Base-by-base conservation (phyloP, 1,284 basidiomycete species). In the Sphaerobolus stellatus region DNA sequence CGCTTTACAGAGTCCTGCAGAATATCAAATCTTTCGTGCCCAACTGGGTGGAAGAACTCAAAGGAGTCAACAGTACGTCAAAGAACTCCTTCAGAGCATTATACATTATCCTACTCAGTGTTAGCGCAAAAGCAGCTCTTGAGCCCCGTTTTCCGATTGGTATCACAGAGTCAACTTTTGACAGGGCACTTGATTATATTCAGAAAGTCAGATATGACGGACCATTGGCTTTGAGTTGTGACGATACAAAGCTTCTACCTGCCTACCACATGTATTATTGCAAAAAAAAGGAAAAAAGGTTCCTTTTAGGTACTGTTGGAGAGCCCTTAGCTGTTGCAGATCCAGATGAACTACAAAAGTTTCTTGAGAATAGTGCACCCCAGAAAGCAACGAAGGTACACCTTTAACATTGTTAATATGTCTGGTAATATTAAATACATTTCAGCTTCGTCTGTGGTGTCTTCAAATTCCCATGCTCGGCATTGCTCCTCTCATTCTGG, bases 401-500 rank as follows among this genome's bases (percentile, higher is more conserved):
- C 14, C n/a, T n/a, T 22, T 16, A 38, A 7, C n/a, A 7, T 38
- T 38, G 3, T n/a, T 4, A 3, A 16, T 38, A 4, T 7, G 7
- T n/a, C n/a, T 38, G 7, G n/a, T 38, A n/a, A 22, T 7, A 7
- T 3, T 22, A 4, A 38, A 48, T 43, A 9, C 28, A 27, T 46
- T 7, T 8, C 44, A 67, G 67, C 9, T 70, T 7, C 62, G 64
- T 0, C 49, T 69, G 1, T 69, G 61, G 61, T 57, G 48, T 41
- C 16, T 66, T 14, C 62, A 62, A 25, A 56, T 67, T 0, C 64
- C 64, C 5, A n/a, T 68, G 1, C 63, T 65, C 0, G 59, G 60
- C 6, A 48, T 67, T n/a, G 54, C 64, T 0, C 62, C 71, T 0
- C 56, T 71, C 24, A 54, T 70, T 22, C 22, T 70, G 2, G 65